Conservation (phyloP, 1,284 basidiomycete genomes). For the Exobasidium cylindrosporum region DNA sequence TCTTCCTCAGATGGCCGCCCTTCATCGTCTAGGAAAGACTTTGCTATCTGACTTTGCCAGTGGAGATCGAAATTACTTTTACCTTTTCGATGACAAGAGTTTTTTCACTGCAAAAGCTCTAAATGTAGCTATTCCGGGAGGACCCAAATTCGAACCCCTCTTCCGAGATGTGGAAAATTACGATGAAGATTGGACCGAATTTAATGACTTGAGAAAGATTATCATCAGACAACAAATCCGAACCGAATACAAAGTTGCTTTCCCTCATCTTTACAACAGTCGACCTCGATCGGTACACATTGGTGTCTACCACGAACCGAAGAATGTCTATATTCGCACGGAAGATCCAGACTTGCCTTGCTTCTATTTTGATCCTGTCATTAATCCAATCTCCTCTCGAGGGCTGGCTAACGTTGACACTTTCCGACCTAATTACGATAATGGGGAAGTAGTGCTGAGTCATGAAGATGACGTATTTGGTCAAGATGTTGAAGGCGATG, state of each 20-base stretch:
- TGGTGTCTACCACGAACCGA: conserved; percentile 86
- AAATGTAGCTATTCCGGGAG: conserved; percentile 97
- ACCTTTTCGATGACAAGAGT: conserved; percentile 94
- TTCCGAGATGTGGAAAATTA: conserved; percentile 89
- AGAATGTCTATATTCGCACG: conserved; percentile 97
- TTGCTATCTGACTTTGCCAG: conserved; percentile 89
- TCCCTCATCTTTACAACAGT: conserved; percentile 98
- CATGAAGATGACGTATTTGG: conserved; percentile 90
- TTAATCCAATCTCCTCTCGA: conserved; percentile 64
- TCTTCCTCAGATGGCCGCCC: conserved; percentile 89
- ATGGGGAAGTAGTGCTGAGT: conserved; percentile 62
- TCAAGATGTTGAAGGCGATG: conserved; percentile 69
- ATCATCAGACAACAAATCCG: conserved; percentile 98
- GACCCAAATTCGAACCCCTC: conserved; percentile 75
- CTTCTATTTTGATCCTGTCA: conserved; percentile 98
- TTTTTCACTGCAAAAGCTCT: conserved; percentile 95
- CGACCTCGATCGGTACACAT: conserved; percentile 91
- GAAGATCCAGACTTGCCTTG: conserved; percentile 99
- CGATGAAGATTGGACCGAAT: conserved; percentile 99
- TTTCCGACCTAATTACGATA: conserved; percentile 40
- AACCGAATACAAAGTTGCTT: conserved; percentile 98
- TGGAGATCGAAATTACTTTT: conserved; percentile 70
- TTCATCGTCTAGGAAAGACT: conserved; percentile 91
- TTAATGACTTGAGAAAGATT: conserved; percentile 99
- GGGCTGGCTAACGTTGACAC: conserved; percentile 31